Percentiles rank a stretch among this genome's conserved stretches.
Conservation (phyloP, 129 eudicot species). For the Erigeron canadensis region DNA sequence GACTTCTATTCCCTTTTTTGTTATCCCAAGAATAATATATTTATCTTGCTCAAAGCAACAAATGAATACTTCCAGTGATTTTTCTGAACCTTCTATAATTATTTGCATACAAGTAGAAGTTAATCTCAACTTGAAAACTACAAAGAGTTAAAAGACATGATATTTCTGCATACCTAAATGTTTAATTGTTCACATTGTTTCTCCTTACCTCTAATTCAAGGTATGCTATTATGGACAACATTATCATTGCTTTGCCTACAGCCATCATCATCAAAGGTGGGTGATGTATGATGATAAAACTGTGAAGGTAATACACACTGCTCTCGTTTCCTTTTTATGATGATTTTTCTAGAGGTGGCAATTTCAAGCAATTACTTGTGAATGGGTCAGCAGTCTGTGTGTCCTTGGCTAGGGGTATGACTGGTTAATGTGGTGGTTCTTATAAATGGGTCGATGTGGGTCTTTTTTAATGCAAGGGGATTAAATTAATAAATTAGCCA, state of each 20-base stretch:
- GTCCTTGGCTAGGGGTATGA: background rate
- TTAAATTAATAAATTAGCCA: background rate
- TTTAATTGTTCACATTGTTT: background rate
- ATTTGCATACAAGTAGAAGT: background rate
- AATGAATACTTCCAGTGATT: background rate
- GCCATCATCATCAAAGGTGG: slow-evolving; percentile 67
- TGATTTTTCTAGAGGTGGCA: background rate
- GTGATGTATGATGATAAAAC: slow-evolving; percentile 96
- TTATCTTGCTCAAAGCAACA: background rate
- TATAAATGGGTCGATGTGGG: background rate
- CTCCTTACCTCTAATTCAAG: slow-evolving; percentile 34
- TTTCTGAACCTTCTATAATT: background rate
- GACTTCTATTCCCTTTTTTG: background rate
- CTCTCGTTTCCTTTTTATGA: slow-evolving; percentile 3
- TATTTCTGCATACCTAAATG: background rate
- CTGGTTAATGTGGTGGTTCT: background rate
- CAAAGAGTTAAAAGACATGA: background rate
- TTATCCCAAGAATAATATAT: background rate
- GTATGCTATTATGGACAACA: slow-evolving; percentile 98
- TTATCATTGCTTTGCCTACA: slow-evolving; percentile 93
- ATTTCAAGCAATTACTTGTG: background rate
- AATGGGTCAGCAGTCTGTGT: background rate
- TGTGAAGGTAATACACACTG: slow-evolving; percentile 58
- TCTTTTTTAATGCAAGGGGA: background rate
- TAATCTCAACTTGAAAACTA: background rate